Evolutionary conservation across 163 green algal genomes (phyloP).

Genomic region (Volvox carteri): DNA sequence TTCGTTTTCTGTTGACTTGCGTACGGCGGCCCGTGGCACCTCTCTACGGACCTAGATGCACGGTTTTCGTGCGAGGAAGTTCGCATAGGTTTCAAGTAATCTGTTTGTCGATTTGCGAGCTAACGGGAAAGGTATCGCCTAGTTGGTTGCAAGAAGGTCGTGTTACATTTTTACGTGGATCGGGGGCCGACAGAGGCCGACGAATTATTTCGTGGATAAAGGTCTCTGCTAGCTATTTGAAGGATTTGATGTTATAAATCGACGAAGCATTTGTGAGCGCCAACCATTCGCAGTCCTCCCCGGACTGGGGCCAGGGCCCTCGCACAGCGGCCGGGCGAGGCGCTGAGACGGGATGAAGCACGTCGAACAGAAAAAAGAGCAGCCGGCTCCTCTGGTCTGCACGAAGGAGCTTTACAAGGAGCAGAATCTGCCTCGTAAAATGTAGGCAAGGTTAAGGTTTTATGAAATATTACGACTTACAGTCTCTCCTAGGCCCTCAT

Average conservation of each 20-base stretch:
- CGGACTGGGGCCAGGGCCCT: constrained; percentile 4
- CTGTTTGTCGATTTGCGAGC: too few relatives aligned
- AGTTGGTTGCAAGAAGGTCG: too few relatives aligned
- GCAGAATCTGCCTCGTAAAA: constrained; percentile 85
- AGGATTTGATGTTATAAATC: neutral
- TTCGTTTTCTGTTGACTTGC: too few relatives aligned
- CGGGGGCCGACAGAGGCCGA: too few relatives aligned
- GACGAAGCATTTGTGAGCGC: neutral
- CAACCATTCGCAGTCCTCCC: neutral
- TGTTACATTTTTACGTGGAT: too few relatives aligned
- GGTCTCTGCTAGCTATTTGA: too few relatives aligned
- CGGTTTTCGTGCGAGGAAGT: too few relatives aligned
- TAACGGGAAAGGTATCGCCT: too few relatives aligned
- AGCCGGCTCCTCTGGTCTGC: constrained; percentile 70
- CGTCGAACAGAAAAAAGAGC: constrained; percentile 53
- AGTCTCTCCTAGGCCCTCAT: neutral
- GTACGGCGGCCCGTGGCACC: too few relatives aligned
- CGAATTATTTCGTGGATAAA: too few relatives aligned
- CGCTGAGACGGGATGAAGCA: constrained; percentile 45
- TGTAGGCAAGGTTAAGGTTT: constrained; percentile 72
- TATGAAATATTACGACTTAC: neutral
- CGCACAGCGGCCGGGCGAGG: constrained; percentile 31
- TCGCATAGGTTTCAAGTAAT: too few relatives aligned
- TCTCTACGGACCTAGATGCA: too few relatives aligned
- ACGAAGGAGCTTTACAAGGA: constrained; percentile 85